Evolutionary conservation across 2,329 filamentous ascomycete species (phyloP).

Genomic region (Emericellopsis atlantica): DNA sequence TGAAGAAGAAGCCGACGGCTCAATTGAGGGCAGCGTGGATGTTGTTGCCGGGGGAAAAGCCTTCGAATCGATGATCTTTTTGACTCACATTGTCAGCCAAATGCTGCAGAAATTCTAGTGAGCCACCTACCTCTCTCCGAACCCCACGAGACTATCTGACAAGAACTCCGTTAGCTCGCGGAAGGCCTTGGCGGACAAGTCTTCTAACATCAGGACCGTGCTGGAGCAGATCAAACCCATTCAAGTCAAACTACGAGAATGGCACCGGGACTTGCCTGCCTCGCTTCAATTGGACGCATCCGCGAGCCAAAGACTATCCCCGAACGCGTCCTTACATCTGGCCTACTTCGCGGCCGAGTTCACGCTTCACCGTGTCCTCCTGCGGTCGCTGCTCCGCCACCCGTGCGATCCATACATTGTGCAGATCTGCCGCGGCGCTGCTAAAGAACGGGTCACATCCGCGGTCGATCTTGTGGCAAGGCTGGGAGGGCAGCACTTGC

Average conservation of each 20-base stretch:
- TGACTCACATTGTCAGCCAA: constrained; percentile 4
- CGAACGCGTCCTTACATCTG: constrained; percentile 18
- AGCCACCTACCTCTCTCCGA: neutral
- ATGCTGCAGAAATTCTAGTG: constrained; percentile 5
- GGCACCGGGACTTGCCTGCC: constrained; percentile 2
- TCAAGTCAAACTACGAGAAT: constrained; percentile 3
- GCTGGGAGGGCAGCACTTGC: constrained; percentile 20
- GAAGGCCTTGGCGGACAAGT: constrained; percentile 1
- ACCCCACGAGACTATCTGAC: neutral
- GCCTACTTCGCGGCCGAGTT: constrained; percentile 29
- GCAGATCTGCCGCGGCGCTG: constrained; percentile 15
- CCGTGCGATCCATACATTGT: constrained; percentile 13
- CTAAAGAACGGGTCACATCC: constrained; percentile 13
- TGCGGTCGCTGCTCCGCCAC: constrained; percentile 15
- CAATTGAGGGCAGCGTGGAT: constrained; percentile 2
- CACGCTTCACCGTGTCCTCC: constrained; percentile 26
- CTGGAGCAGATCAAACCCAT: constrained; percentile 4
- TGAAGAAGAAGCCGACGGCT: constrained; percentile 3
- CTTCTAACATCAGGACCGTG: constrained; percentile 3
- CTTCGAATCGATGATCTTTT: constrained; percentile 6
- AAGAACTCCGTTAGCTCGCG: constrained; percentile 1
- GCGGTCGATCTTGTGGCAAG: constrained; percentile 14
- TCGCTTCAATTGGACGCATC: neutral
- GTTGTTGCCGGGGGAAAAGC: constrained; percentile 7
- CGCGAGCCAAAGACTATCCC: constrained; percentile 10